Conservation (phyloP, 75 land plant species). For the Pinus albicaulis region DNA sequence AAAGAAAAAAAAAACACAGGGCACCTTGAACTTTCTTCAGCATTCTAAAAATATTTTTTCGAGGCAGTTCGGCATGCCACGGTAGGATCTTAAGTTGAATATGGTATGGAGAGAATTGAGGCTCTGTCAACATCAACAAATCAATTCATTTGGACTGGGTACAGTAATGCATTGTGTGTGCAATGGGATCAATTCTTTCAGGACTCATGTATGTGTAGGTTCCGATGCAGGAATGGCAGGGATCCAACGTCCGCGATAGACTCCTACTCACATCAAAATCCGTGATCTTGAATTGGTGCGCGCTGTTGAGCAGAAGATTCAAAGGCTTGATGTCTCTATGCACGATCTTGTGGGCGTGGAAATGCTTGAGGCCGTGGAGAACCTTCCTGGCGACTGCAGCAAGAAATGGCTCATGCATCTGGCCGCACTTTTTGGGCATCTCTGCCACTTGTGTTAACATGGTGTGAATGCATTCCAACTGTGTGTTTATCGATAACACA, state of each 20-base stretch:
- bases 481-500: too few relatives aligned
- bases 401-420: constrained; percentile 17
- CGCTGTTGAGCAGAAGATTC: constrained; percentile 47
- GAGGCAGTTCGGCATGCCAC: constrained; percentile 93
- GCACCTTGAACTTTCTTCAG: constrained; percentile 69
- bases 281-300: constrained; percentile 52
- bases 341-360: constrained; percentile 63
- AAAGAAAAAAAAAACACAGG: constrained; percentile 78
- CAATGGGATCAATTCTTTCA: constrained; percentile 87
- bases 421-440: too few relatives aligned
- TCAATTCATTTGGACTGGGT: constrained; percentile 94
- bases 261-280: constrained; percentile 74
- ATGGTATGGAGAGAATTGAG: constrained; percentile 73
- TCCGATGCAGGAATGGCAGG: constrained; percentile 52
- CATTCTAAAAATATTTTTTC: constrained; percentile 82
- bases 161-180: constrained; percentile 61
- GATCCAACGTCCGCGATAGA: constrained; percentile 30
- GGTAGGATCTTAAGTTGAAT: constrained; percentile 51
- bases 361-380: constrained; percentile 44
- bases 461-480: too few relatives aligned
- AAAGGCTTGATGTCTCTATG: constrained; percentile 79
- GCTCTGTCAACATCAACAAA: constrained; percentile 52
- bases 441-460: too few relatives aligned
- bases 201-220: constrained; percentile 86
- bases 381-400: constrained; percentile 40